These are phyloP conservation scores for Salix dunnii DNA, from an alignment of 345 rosid species.

Conservation along the genomic window DNA sequence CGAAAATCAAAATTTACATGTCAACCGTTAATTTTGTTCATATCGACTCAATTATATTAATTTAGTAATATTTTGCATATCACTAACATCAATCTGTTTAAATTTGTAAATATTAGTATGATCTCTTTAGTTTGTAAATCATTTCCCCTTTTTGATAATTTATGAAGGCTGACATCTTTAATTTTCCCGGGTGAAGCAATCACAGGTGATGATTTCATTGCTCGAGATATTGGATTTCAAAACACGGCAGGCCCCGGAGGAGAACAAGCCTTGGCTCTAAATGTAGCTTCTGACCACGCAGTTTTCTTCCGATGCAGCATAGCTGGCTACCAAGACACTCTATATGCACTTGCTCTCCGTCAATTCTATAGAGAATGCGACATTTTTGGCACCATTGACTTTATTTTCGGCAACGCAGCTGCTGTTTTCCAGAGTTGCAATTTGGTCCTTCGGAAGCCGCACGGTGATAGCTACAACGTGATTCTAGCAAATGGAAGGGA, in stretches of 20 bases:
- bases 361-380: slow-evolving; percentile 84
- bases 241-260: slow-evolving; percentile 75
- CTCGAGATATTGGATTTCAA: slow-evolving; percentile 66
- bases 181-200: slow-evolving; percentile 39
- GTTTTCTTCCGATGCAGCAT: slow-evolving; percentile 73
- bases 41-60: too few relatives aligned
- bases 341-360: slow-evolving; percentile 61
- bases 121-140: too few relatives aligned
- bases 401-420: slow-evolving; percentile 79
- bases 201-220: slow-evolving; percentile 72
- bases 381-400: slow-evolving; percentile 70
- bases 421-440: slow-evolving; percentile 77
- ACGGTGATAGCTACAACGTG: slow-evolving; percentile 25
- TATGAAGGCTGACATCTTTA: not conserved
- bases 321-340: slow-evolving; percentile 72
- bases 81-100: not conserved
- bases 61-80: not conserved
- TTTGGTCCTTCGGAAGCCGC: slow-evolving; percentile 43
- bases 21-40: too few relatives aligned
- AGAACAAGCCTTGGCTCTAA: slow-evolving; percentile 65
- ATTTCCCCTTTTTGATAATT: not conserved
- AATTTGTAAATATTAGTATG: too few relatives aligned
- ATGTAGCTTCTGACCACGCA: slow-evolving; percentile 57
- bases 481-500: slow-evolving; percentile 60
- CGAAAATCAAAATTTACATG: too few relatives aligned